phyloP scores from a whole-genome alignment of 352 stramenopile genomes.

The Globisporangium spinosum region DNA sequence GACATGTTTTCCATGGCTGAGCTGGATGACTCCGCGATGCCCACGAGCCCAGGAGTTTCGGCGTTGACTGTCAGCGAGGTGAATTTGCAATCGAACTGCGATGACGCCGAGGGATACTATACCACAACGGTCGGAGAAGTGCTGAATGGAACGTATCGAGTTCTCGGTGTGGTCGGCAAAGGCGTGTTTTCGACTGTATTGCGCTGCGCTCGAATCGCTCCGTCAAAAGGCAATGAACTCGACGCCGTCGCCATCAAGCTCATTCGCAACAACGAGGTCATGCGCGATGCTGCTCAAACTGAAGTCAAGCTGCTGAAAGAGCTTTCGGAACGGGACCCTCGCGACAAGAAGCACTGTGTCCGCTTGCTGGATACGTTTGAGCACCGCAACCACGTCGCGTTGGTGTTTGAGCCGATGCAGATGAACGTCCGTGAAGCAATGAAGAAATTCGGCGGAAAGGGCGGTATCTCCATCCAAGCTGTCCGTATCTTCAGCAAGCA shows the following conservation, averaged over 20 bases:
- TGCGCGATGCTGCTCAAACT: constrained; percentile 93
- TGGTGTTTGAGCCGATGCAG: constrained; percentile 97
- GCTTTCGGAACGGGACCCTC: constrained; percentile 57
- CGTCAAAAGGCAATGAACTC: constrained; percentile 14
- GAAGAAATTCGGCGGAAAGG: constrained; percentile 87
- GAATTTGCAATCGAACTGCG: constrained; percentile 87
- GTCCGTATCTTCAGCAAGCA: constrained; percentile 84
- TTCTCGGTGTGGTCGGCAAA: constrained; percentile 93
- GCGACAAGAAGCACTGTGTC: constrained; percentile 86
- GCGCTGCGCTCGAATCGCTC: constrained; percentile 82
- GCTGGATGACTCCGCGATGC: constrained; percentile 45
- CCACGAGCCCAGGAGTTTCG: constrained; percentile 23
- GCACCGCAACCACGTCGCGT: constrained; percentile 93
- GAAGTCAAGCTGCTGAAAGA: constrained; percentile 83
- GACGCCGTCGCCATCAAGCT: constrained; percentile 83
- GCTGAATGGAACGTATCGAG: constrained; percentile 89
- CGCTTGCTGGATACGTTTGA: constrained; percentile 84
- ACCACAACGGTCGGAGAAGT: constrained; percentile 93
- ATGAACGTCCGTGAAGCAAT: constrained; percentile 95
- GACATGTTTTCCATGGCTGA: constrained; percentile 88
- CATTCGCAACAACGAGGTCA: constrained; percentile 97
- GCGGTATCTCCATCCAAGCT: constrained; percentile 80
- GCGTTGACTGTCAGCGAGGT: constrained; percentile 38
- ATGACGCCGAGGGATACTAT: constrained; percentile 98
- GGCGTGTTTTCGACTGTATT: constrained; percentile 98